Evolutionary conservation across 805 yeast species (phyloP).

Genomic region (Wickerhamomyces rabaulensis): DNA sequence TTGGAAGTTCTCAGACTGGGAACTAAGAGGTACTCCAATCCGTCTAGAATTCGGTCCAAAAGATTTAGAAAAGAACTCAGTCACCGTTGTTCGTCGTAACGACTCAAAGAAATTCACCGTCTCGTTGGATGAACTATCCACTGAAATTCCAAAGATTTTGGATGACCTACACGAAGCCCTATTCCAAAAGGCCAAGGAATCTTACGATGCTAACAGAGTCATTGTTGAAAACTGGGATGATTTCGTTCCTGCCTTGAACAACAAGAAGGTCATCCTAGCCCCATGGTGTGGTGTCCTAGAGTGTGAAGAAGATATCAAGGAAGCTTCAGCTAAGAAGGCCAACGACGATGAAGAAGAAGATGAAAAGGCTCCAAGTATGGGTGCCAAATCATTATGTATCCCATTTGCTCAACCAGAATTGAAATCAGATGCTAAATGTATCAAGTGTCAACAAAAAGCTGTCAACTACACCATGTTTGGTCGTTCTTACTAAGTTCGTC

Average conservation of each 20-base stretch:
- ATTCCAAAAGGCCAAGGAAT: constrained; percentile 72
- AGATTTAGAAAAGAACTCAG: constrained; percentile 77
- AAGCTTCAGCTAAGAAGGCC: constrained; percentile 70
- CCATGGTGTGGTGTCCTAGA: constrained; percentile 97
- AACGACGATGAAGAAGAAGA: constrained; percentile 86
- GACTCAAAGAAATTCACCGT: constrained; percentile 71
- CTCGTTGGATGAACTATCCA: constrained; percentile 57
- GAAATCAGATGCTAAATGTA: constrained; percentile 77
- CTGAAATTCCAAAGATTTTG: constrained; percentile 66
- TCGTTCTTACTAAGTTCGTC: constrained; percentile 66
- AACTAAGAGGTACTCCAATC: constrained; percentile 91
- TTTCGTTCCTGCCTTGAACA: constrained; percentile 87
- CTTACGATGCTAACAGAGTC: constrained; percentile 80
- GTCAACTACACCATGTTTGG: constrained; percentile 91
- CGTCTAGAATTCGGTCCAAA: constrained; percentile 96
- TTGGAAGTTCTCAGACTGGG: constrained; percentile 98
- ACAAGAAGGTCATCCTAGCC: constrained; percentile 82
- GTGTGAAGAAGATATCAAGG: constrained; percentile 97
- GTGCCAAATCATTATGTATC: constrained; percentile 97
- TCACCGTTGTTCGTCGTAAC: constrained; percentile 90
- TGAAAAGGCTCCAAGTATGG: constrained; percentile 98
- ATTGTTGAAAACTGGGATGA: constrained; percentile 82
- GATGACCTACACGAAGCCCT: constrained; percentile 77
- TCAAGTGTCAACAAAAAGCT: constrained; percentile 75
- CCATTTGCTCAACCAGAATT: constrained; percentile 89